Evolutionary conservation across 2,329 filamentous ascomycete species (phyloP).

Genomic region (Chrysosporium queenslandicum): DNA sequence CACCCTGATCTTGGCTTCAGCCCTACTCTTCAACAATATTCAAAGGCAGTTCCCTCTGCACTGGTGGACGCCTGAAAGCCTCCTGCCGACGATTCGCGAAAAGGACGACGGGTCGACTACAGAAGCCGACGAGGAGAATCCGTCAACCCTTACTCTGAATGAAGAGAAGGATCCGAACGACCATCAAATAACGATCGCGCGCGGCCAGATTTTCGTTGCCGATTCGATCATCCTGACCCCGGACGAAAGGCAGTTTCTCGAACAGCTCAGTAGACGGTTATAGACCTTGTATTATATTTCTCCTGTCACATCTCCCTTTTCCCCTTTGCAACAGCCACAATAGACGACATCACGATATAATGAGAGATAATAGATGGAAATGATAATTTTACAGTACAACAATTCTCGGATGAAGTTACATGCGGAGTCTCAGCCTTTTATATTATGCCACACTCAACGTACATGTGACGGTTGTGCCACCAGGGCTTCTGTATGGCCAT

Average conservation of each 20-base stretch:
- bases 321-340: not conserved
- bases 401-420: not conserved
- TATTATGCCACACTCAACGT: not conserved
- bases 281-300: constrained; percentile 11
- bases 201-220: constrained; percentile 26
- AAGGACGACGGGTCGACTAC: constrained; percentile 15
- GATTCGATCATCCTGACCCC: constrained; percentile 27
- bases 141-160: constrained; percentile 8
- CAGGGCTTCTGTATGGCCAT: not conserved
- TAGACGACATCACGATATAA: constrained; percentile 13
- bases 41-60: constrained; percentile 57
- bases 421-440: not conserved
- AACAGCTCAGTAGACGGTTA: constrained; percentile 28
- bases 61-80: constrained; percentile 47
- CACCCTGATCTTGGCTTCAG: constrained; percentile 51
- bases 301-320: not conserved
- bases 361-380: constrained; percentile 3
- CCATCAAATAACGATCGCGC: constrained; percentile 20
- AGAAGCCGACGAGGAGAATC: constrained; percentile 17
- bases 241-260: constrained; percentile 27
- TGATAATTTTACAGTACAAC: not conserved
- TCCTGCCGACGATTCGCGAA: constrained; percentile 21
- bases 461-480: constrained; percentile 5
- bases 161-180: not conserved
- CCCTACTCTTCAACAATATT: constrained; percentile 59